Evolutionary conservation across 2,329 filamentous ascomycete genomes (phyloP).

Genomic region (Colletotrichum destructivum): DNA sequence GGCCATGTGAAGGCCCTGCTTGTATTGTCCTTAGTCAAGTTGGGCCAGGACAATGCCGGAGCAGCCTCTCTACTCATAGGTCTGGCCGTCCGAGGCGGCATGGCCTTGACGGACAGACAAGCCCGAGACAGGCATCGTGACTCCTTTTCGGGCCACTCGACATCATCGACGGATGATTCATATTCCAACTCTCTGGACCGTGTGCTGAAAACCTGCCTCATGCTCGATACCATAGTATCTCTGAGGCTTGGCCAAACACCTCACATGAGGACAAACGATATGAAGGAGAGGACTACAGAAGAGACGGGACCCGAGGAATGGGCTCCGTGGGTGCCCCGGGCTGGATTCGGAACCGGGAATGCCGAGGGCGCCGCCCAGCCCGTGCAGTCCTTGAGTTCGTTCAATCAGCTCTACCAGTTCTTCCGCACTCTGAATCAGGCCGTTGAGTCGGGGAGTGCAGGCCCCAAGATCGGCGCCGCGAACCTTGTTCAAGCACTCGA

Average conservation of each 20-base stretch:
- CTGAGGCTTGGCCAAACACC: constrained; percentile 65
- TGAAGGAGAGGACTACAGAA: constrained; percentile 63
- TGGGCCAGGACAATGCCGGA: constrained; percentile 70
- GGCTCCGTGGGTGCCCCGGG: constrained; percentile 77
- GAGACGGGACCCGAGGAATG: constrained; percentile 82
- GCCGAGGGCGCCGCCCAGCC: constrained; percentile 43
- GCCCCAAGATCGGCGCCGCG: constrained; percentile 44
- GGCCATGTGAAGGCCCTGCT: constrained; percentile 70
- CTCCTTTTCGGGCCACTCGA: constrained; percentile 12
- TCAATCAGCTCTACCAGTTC: constrained; percentile 60
- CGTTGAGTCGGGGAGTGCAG: constrained; percentile 44
- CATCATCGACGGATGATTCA: constrained; percentile 13
- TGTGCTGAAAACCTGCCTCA: constrained; percentile 69
- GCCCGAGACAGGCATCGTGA: background rate
- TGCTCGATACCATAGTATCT: constrained; percentile 73
- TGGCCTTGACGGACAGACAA: constrained; percentile 30
- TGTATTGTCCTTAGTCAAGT: constrained; percentile 73
- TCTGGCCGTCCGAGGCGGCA: constrained; percentile 65
- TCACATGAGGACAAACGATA: constrained; percentile 65
- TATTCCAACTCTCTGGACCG: constrained; percentile 38
- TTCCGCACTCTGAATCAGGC: constrained; percentile 52
- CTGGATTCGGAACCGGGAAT: constrained; percentile 51
- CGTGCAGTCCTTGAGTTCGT: constrained; percentile 56
- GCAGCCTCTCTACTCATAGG: constrained; percentile 77
- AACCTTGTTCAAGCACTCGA: constrained; percentile 53